Evolutionary conservation across 192 early-diverging fungal genomes (phyloP).

Genomic region (Polychytrium aggregatum): DNA sequence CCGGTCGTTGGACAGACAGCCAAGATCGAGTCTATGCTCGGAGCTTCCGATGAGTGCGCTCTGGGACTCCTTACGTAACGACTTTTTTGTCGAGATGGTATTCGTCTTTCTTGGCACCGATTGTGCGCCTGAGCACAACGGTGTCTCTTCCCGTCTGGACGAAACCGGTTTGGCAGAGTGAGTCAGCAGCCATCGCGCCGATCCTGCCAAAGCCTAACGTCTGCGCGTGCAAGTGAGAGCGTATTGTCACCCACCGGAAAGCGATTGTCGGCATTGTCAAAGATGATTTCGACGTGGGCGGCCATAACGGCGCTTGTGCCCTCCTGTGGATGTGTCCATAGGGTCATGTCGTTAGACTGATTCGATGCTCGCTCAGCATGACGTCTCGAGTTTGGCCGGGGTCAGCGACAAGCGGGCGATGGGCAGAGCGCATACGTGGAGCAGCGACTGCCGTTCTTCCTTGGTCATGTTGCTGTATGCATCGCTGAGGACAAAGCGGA

Average conservation of each 20-base stretch:
- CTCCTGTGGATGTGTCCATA: slow-evolving; percentile 42
- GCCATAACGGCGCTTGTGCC: slow-evolving; percentile 87
- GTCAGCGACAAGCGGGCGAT: neutral
- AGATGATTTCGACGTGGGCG: slow-evolving; percentile 90
- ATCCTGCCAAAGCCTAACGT: slow-evolving; percentile 2
- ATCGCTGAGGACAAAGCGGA: slow-evolving; percentile 91
- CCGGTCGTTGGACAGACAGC: too few relatives aligned
- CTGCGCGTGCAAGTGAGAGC: too few relatives aligned
- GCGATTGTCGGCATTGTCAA: slow-evolving; percentile 92
- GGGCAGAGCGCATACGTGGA: slow-evolving; percentile 52
- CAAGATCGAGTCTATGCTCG: neutral
- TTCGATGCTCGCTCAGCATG: too few relatives aligned
- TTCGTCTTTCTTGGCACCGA: slow-evolving; percentile 96
- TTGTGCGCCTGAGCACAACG: slow-evolving; percentile 80
- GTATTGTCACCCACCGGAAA: slow-evolving; percentile 76
- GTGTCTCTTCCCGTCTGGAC: slow-evolving; percentile 78
- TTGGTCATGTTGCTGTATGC: slow-evolving; percentile 85
- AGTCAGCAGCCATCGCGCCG: neutral
- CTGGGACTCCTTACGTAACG: slow-evolving; percentile 43
- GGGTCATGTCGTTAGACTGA: too few relatives aligned
- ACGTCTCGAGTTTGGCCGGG: too few relatives aligned
- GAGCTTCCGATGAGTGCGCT: neutral
- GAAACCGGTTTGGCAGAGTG: neutral
- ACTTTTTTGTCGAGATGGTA: slow-evolving; percentile 93
- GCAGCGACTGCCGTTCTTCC: slow-evolving; percentile 85